Percentiles rank a stretch among this genome's conserved stretches.
Conservation (phyloP, 768 basidiomycete species). For the Mycena haematopus region DNA sequence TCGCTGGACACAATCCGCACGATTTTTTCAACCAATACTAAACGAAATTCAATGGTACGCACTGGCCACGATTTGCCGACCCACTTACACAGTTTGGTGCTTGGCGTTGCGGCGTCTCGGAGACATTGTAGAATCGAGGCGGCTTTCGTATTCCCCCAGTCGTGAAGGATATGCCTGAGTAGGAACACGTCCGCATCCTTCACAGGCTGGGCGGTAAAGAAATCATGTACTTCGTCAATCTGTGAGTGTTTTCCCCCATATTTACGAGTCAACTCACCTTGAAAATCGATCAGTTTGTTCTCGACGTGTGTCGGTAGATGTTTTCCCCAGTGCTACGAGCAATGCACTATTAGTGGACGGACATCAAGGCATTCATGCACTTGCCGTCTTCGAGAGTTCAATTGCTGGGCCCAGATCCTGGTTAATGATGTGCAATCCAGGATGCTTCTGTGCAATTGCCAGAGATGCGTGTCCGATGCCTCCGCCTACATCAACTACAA, state of each 20-base stretch:
- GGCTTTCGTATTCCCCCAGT: conserved; percentile 36
- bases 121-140: conserved; percentile 35
- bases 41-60: too few relatives aligned
- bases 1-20: too few relatives aligned
- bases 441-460: conserved; percentile 30
- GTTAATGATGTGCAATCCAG: conserved; percentile 34
- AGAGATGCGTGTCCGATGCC: conserved; percentile 37
- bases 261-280: not conserved
- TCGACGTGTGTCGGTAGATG: not conserved
- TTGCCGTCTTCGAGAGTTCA: conserved; percentile 1
- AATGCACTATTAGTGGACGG: too few relatives aligned
- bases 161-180: conserved; percentile 38
- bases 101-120: conserved; percentile 33
- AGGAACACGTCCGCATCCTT: conserved; percentile 37
- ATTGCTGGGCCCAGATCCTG: conserved; percentile 33
- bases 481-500: conserved; percentile 42
- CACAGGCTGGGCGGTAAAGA: conserved; percentile 36
- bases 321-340: not conserved
- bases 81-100: conserved; percentile 38
- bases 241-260: not conserved
- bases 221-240: conserved; percentile 27
- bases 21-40: too few relatives aligned
- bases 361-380: not conserved
- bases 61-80: too few relatives aligned
- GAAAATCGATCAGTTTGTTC: not conserved